Evolutionary conservation across 179 eudicot species (phyloP).

Genomic region (Corrigiola litoralis): DNA sequence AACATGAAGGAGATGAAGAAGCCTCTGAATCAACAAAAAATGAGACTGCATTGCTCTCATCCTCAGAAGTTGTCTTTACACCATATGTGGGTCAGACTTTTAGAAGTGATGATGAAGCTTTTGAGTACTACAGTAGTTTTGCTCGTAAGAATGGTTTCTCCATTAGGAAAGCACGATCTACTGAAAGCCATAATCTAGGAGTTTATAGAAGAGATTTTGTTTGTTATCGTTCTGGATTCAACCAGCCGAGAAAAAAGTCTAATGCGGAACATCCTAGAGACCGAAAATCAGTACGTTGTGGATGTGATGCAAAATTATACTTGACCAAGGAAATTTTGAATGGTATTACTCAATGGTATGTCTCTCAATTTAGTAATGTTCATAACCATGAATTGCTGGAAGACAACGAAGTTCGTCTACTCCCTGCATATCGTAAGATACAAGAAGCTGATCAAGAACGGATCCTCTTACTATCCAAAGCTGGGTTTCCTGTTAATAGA

Average conservation of each 20-base stretch:
- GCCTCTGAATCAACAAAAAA: constrained; percentile 21
- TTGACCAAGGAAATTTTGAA: constrained; percentile 56
- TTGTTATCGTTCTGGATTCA: constrained; percentile 43
- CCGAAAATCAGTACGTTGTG: constrained; percentile 69
- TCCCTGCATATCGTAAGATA: constrained; percentile 77
- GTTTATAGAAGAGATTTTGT: constrained; percentile 46
- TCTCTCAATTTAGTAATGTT: constrained; percentile 72
- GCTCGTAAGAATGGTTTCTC: constrained; percentile 43
- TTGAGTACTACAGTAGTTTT: constrained; percentile 34
- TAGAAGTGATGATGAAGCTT: constrained; percentile 37
- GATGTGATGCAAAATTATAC: constrained; percentile 76
- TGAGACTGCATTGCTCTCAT: constrained; percentile 8
- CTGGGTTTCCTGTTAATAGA: constrained; percentile 72
- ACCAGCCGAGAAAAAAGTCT: constrained; percentile 37
- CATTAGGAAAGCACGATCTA: constrained; percentile 43
- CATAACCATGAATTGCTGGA: constrained; percentile 79
- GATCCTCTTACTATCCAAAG: constrained; percentile 66
- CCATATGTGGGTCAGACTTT: constrained; percentile 44
- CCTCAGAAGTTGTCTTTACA: constrained; percentile 20
- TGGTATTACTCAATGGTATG: constrained; percentile 57
- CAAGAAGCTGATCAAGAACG: constrained; percentile 71
- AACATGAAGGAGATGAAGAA: constrained; percentile 27
- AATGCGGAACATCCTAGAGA: constrained; percentile 54
- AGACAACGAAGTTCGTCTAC: constrained; percentile 74
- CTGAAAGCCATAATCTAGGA: constrained; percentile 41